Conservation (phyloP, 164 flowering plant species). For the Vitis amurensis region DNA sequence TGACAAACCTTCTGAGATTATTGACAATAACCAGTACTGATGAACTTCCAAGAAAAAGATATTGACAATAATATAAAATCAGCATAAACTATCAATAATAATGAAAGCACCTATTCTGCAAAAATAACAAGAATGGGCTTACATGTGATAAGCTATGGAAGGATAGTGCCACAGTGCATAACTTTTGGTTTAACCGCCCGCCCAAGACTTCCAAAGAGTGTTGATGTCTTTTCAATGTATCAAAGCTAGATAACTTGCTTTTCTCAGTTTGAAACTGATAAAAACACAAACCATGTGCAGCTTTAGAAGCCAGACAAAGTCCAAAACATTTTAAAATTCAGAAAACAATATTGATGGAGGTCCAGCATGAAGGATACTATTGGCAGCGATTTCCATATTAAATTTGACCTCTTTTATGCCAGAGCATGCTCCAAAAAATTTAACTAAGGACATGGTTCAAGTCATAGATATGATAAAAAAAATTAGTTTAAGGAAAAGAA, state of each 20-base stretch:
- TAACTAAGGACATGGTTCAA: no score
- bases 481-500: no score
- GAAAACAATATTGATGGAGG: not conserved
- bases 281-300: not conserved
- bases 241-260: slow-evolving; percentile 4
- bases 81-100: slow-evolving; percentile 1
- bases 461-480: no score
- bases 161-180: slow-evolving; percentile 10
- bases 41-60: slow-evolving; percentile 11
- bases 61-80: not conserved
- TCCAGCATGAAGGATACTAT: not conserved
- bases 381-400: not conserved
- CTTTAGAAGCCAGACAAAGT: slow-evolving; percentile 7
- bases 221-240: slow-evolving; percentile 6
- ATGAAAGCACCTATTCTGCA: not conserved
- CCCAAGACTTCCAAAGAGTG: slow-evolving; percentile 7
- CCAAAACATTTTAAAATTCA: not conserved
- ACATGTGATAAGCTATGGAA: slow-evolving; percentile 23
- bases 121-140: slow-evolving; percentile 15
- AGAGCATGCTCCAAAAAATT: no score
- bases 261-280: slow-evolving; percentile 15
- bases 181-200: slow-evolving; percentile 9
- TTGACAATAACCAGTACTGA: not conserved
- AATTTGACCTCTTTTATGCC: no score
- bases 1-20: slow-evolving; percentile 26